A percentile compares a stretch with the other conserved stretches of the same genome.
Evolutionary conservation across 1,139 yeast species (phyloP).

Genomic region (Hemisphaericaspora subhashii): DNA sequence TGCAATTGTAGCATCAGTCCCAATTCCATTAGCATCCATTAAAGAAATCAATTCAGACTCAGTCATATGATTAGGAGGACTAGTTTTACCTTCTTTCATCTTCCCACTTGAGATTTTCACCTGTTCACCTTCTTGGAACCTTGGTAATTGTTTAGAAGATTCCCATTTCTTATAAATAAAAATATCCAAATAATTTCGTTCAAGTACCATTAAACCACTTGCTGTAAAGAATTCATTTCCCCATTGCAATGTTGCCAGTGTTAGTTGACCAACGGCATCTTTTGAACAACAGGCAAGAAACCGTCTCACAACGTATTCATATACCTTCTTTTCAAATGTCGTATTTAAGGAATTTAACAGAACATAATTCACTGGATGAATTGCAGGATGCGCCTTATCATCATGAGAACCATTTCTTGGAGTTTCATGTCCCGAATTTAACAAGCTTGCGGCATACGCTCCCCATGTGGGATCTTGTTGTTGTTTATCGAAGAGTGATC

Average conservation of each 20-base stretch:
- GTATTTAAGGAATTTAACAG: slow-evolving; percentile 33
- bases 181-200: slow-evolving; percentile 75
- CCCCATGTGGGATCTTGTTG: slow-evolving; percentile 52
- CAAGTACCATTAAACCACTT: slow-evolving; percentile 69
- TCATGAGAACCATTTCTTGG: slow-evolving; percentile 85
- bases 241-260: slow-evolving; percentile 71
- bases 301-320: slow-evolving; percentile 83
- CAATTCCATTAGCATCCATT: slow-evolving; percentile 97
- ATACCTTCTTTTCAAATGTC: slow-evolving; percentile 66
- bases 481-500: slow-evolving; percentile 60
- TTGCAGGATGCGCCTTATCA: slow-evolving; percentile 98
- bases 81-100: slow-evolving; percentile 71
- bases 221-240: slow-evolving; percentile 71
- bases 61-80: slow-evolving; percentile 81
- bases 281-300: slow-evolving; percentile 90
- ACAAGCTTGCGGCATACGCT: slow-evolving; percentile 36
- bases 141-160: slow-evolving; percentile 64
- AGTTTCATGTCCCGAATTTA: slow-evolving; percentile 37
- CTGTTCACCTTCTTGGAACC: slow-evolving; percentile 55
- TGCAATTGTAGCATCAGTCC: slow-evolving; percentile 99
- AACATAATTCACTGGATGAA: slow-evolving; percentile 75
- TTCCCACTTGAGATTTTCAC: slow-evolving; percentile 55
- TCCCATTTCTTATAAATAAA: slow-evolving; percentile 83
- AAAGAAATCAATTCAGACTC: slow-evolving; percentile 89
- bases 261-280: slow-evolving; percentile 79